Evolutionary conservation across 768 basidiomycete species (phyloP).

Genomic region (Suillus luteus): DNA sequence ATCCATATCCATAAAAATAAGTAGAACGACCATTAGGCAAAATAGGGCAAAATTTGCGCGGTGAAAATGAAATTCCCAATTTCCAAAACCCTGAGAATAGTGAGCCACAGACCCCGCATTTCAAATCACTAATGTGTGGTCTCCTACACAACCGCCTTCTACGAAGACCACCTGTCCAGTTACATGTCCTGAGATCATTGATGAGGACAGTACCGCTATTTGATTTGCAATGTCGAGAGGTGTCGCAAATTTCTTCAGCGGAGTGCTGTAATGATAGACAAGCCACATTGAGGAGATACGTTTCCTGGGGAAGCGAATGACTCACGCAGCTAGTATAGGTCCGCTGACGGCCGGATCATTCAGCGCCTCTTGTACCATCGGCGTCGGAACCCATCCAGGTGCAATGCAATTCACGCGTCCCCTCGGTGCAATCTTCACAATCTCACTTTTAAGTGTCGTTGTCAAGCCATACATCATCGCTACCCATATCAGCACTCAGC

Average conservation of each 20-base stretch:
- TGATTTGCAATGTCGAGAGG: slow-evolving; percentile 68
- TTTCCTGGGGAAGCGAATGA: slow-evolving; percentile 1
- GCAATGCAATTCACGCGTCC: slow-evolving; percentile 70
- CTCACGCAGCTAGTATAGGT: slow-evolving; percentile 67
- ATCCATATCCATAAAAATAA: too few species aligned
- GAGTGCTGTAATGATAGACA: slow-evolving; percentile 46
- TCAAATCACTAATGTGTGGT: too few species aligned
- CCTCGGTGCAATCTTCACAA: slow-evolving; percentile 69
- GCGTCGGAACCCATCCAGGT: slow-evolving; percentile 69
- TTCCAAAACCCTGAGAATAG: too few species aligned
- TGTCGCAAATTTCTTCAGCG: slow-evolving; percentile 66
- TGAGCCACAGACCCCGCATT: too few species aligned
- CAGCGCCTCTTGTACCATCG: slow-evolving; percentile 60
- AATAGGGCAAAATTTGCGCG: too few species aligned
- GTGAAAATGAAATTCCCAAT: too few species aligned
- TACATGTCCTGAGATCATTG: slow-evolving; percentile 65
- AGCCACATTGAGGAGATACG: not conserved
- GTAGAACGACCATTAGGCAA: too few species aligned
- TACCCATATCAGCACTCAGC: slow-evolving; percentile 21
- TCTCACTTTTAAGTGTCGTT: slow-evolving; percentile 75
- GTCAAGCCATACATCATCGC: slow-evolving; percentile 76
- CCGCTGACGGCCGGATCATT: slow-evolving; percentile 56
- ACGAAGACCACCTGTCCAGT: slow-evolving; percentile 72
- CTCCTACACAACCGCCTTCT: slow-evolving; percentile 49
- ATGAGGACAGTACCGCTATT: slow-evolving; percentile 61